Base-by-base conservation (phyloP, 2,329 filamentous ascomycete species). In the Triangularia setosa region DNA sequence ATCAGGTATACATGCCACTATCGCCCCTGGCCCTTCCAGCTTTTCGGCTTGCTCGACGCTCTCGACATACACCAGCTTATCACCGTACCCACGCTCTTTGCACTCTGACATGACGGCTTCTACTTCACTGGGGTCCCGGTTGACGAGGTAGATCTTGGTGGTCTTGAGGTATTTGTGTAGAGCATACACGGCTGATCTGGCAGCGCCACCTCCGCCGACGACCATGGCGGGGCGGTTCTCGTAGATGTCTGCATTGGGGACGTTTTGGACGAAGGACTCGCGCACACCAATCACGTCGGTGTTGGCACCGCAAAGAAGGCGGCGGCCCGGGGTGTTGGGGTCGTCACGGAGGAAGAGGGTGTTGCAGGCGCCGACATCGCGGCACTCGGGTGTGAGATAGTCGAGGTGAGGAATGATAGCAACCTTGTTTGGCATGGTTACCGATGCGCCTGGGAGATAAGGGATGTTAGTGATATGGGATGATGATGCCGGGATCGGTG, bases 391-490 rank as follows among this genome's bases (percentile, higher is more conserved):
- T 6, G 90, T 92, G 40, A 93, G 79, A 61, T 88, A 85, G 72
- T 94, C 90, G 8, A 94, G 83, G 69, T 91, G 82, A 0, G 85
- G 81, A 65, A 93, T 85, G 73, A 94, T 92, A 70, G 86, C 82
- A 25, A 94, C 85, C 76, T 95, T 94, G 80, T 92, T 88, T 0
- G 91, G 91, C 91, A 94, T 95, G 21, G 91, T 94, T 40, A 94
- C 87, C 3, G 89, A 87, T 23, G 88, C 86, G 62, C 89, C 88
- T 84, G 64, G 21, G 33, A 57, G 18, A 58, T 30, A 16, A 18
- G 52, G 14, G 48, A 5, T 8, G 25, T 53, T 23, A 60, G 58
- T 18, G 40, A 57, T 28, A 44, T 35, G 30, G 11, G 18, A 21
- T 27, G 27, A 35, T 35, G 18, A 21, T 2, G 48, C 8, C 16